A percentile compares a stretch with the other conserved stretches of the same genome.
Evolutionary conservation across 2,329 filamentous ascomycete genomes (phyloP).

Genomic region (Blastomyces percursus): DNA sequence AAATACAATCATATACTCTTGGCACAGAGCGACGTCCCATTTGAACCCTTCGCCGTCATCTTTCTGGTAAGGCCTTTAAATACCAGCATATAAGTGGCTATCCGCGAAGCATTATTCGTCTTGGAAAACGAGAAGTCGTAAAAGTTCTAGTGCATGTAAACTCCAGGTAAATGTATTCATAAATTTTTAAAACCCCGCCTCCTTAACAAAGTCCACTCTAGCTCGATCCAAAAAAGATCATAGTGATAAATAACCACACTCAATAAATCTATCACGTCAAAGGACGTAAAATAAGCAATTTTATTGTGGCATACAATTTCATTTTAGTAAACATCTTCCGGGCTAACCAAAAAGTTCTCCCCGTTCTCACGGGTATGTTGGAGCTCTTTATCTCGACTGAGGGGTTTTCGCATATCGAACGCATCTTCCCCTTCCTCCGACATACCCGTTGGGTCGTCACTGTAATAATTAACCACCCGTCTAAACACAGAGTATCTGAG

Average conservation of each 20-base stretch:
- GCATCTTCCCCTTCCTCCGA: slow-evolving; percentile 62
- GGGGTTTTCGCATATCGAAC: slow-evolving; percentile 91
- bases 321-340: slow-evolving; percentile 62
- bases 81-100: background rate
- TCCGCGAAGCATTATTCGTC: background rate
- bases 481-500: slow-evolving; percentile 67
- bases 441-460: slow-evolving; percentile 61
- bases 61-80: background rate
- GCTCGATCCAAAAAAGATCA: background rate
- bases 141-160: background rate
- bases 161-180: background rate
- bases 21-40: background rate
- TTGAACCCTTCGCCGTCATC: background rate
- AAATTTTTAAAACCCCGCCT: background rate
- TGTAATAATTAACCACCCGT: slow-evolving; percentile 84
- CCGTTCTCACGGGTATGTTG: slow-evolving; percentile 73
- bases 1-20: background rate
- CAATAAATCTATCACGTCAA: background rate
- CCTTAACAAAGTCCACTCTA: background rate
- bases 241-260: background rate
- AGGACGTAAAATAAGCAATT: background rate
- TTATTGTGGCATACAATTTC: background rate
- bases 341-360: slow-evolving; percentile 63
- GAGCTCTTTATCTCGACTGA: slow-evolving; percentile 64
- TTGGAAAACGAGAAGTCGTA: background rate